These are phyloP conservation scores for Lactarius evosmus DNA, from an alignment of 768 basidiomycete species.

Conservation along the genomic window DNA sequence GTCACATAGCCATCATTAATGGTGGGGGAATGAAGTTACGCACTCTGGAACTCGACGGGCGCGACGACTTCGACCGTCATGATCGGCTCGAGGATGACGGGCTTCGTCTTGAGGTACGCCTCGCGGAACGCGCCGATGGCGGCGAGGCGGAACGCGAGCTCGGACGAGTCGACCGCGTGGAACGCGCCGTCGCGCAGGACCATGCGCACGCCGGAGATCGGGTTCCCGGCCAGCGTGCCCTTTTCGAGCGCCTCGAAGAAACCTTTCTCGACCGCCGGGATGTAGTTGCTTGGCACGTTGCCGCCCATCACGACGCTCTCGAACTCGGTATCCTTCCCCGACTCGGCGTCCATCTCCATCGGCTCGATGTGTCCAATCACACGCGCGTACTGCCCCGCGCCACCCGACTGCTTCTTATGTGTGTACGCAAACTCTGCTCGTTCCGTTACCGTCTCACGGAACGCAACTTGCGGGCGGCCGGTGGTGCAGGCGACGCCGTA, in stretches of 20 bases:
- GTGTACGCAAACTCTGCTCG: conserved; percentile 82
- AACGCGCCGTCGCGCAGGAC: conserved; percentile 88
- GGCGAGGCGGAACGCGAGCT: conserved; percentile 89
- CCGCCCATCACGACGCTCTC: conserved; percentile 89
- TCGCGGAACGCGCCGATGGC: conserved; percentile 93
- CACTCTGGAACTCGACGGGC: conserved; percentile 92
- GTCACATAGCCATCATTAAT: conserved; percentile 7
- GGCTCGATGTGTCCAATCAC: conserved; percentile 91
- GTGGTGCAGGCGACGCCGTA: conserved; percentile 92
- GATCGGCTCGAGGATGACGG: conserved; percentile 93
- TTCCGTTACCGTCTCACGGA: conserved; percentile 89
- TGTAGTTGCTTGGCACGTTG: conserved; percentile 85
- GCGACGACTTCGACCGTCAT: conserved; percentile 98
- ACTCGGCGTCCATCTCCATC: conserved; percentile 69
- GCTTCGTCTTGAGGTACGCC: conserved; percentile 68
- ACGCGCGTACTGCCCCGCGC: conserved; percentile 94
- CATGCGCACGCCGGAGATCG: conserved; percentile 80
- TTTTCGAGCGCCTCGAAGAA: conserved; percentile 94
- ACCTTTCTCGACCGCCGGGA: conserved; percentile 96
- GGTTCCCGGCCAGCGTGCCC: conserved; percentile 84
- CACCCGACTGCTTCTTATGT: conserved; percentile 98
- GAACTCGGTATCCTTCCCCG: conserved; percentile 80
- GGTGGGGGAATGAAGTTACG: conserved; percentile 30
- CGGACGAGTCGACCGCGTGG: conserved; percentile 95
- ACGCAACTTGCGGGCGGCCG: conserved; percentile 94